These are phyloP conservation scores for Leccinum subgranulosum DNA, from an alignment of 768 basidiomycete genomes.

Conservation along the genomic window DNA sequence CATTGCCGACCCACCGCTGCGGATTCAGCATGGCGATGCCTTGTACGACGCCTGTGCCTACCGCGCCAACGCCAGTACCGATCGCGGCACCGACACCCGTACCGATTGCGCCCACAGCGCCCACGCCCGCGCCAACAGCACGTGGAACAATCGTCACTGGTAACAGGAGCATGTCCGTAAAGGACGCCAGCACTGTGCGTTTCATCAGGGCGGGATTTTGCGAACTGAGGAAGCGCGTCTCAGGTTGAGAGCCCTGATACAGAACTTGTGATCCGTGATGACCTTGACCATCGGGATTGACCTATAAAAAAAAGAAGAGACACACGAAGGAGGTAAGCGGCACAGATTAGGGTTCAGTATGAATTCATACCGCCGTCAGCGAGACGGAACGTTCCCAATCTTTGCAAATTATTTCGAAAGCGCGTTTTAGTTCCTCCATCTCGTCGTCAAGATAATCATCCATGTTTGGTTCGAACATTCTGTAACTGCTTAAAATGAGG, in stretches of 20 bases:
- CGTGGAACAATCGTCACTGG: conserved; percentile 97
- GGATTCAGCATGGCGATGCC: conserved; percentile 91
- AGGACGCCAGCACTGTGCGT: conserved; percentile 87
- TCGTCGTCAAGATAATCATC: conserved; percentile 98
- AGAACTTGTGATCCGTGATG: background rate
- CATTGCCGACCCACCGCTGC: conserved; percentile 69
- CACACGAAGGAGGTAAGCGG: background rate
- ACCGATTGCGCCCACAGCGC: conserved; percentile 62
- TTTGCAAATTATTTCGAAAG: conserved; percentile 71
- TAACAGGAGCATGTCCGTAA: conserved; percentile 82
- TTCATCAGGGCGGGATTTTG: conserved; percentile 91
- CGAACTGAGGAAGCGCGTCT: conserved; percentile 71
- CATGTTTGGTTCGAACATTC: conserved; percentile 96
- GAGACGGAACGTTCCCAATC: conserved; percentile 67
- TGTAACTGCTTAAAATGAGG: conserved; percentile 55
- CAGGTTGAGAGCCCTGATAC: conserved; percentile 3
- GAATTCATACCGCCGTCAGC: conserved; percentile 34
- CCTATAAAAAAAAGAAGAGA: background rate
- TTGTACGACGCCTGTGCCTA: conserved; percentile 69
- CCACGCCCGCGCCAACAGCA: conserved; percentile 68
- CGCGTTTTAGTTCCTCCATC: conserved; percentile 72
- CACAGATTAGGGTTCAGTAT: background rate
- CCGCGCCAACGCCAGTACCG: conserved; percentile 54
- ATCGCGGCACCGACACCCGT: conserved; percentile 62
- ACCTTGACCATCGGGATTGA: conserved; percentile 4